phyloP scores from a whole-genome alignment of 306 rosid genomes.

The Sechiopsis laciniata region DNA sequence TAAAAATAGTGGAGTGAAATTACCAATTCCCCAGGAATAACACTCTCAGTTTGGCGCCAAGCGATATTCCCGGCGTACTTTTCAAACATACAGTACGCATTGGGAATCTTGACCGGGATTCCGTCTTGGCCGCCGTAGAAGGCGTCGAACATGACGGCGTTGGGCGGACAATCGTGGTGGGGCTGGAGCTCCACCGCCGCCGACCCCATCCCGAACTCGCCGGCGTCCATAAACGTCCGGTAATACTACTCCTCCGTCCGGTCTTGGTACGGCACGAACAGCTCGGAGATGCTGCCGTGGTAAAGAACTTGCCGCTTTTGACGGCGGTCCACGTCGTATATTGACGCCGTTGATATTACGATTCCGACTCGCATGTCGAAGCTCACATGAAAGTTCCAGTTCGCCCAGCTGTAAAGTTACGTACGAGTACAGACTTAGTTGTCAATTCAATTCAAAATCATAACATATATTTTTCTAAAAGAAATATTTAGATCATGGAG shows the following conservation, averaged over 20 bases:
- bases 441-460: no score
- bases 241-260: slow-evolving; percentile 55
- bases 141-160: slow-evolving; percentile 49
- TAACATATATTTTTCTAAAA: no score
- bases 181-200: slow-evolving; percentile 39
- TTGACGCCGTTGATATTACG: slow-evolving; percentile 50
- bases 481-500: no score
- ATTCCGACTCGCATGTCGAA: slow-evolving; percentile 49
- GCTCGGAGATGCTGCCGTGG: slow-evolving; percentile 47
- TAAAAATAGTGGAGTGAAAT: no score
- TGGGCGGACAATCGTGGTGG: slow-evolving; percentile 46
- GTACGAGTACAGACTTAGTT: no score
- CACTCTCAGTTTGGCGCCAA: slow-evolving; percentile 64
- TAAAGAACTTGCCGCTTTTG: slow-evolving; percentile 45
- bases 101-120: slow-evolving; percentile 33
- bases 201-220: slow-evolving; percentile 58
- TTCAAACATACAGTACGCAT: slow-evolving; percentile 63
- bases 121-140: slow-evolving; percentile 36
- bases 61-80: slow-evolving; percentile 38
- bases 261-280: slow-evolving; percentile 61
- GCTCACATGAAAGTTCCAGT: slow-evolving; percentile 41
- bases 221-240: slow-evolving; percentile 42
- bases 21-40: slow-evolving; percentile 31
- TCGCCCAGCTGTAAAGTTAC: slow-evolving; percentile 33
- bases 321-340: slow-evolving; percentile 39